Conservation (phyloP, 192 early-diverging fungal species). For the Entomortierella lignicola region DNA sequence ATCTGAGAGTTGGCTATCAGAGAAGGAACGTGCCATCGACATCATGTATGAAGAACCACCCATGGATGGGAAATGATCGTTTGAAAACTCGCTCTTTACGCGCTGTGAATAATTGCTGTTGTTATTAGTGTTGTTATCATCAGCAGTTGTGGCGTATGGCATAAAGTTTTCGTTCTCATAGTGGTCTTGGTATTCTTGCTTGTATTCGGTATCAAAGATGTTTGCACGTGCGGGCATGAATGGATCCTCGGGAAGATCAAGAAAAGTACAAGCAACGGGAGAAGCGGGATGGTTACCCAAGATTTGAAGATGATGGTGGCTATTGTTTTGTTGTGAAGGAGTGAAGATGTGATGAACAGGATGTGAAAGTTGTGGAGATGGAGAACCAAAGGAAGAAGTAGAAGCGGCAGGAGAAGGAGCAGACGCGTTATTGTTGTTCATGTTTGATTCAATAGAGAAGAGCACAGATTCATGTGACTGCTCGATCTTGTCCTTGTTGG, state of each 20-base stretch:
- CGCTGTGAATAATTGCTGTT: constrained; percentile 27
- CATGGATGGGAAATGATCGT: constrained; percentile 18
- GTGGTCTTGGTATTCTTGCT: constrained; percentile 40
- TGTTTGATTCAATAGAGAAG: not conserved
- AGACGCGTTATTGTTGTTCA: too few species aligned
- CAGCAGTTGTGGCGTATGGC: constrained; percentile 22
- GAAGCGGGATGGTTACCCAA: constrained; percentile 48
- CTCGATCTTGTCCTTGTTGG: constrained; percentile 40
- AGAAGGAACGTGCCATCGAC: constrained; percentile 36
- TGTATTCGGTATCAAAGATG: constrained; percentile 40
- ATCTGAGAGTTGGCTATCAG: constrained; percentile 36
- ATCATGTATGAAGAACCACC: constrained; percentile 17
- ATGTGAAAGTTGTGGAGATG: constrained; percentile 11
- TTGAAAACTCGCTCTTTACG: constrained; percentile 21
- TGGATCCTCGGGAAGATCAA: constrained; percentile 40
- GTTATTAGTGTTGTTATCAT: constrained; percentile 15
- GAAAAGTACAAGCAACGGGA: constrained; percentile 30
- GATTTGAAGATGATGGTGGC: constrained; percentile 48
- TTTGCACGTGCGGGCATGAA: constrained; percentile 45
- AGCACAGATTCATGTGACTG: constrained; percentile 23
- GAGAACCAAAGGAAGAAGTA: constrained; percentile 14
- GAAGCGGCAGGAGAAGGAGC: constrained; percentile 43
- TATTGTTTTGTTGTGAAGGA: constrained; percentile 5
- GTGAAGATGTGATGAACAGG: constrained; percentile 17
- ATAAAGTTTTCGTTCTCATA: constrained; percentile 29